Percentiles rank a stretch among this genome's conserved stretches.
Conservation (phyloP, 352 stramenopile genomes). For the Thalassiosira exigua region DNA sequence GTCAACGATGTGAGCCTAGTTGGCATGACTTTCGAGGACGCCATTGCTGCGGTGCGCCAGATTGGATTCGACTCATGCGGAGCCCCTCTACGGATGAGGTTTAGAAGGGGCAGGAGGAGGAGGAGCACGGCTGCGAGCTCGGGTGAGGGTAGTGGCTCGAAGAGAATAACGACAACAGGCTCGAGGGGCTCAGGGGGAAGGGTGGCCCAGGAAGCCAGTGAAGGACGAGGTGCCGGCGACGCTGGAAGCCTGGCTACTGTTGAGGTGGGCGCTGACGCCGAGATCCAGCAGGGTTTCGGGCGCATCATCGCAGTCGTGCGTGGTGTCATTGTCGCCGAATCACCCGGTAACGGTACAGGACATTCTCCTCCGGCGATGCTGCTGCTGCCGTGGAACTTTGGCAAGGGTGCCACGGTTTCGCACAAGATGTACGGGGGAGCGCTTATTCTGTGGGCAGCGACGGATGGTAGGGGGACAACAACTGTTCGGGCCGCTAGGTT, state of each 20-base stretch:
- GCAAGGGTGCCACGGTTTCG: slow-evolving; percentile 48
- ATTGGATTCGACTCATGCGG: slow-evolving; percentile 70
- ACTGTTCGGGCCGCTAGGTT: slow-evolving; percentile 59
- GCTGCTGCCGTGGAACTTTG: slow-evolving; percentile 70
- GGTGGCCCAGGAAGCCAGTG: not conserved
- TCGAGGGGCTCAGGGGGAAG: slow-evolving; percentile 12
- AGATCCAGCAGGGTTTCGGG: slow-evolving; percentile 78
- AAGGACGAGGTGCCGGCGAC: slow-evolving; percentile 8
- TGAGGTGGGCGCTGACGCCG: slow-evolving; percentile 60
- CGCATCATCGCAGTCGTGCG: slow-evolving; percentile 69
- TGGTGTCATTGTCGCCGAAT: slow-evolving; percentile 30
- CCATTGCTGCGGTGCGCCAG: slow-evolving; percentile 79
- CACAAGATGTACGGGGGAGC: slow-evolving; percentile 60
- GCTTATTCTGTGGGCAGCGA: slow-evolving; percentile 62
- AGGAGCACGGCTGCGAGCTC: slow-evolving; percentile 23
- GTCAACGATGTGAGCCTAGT: slow-evolving; percentile 80
- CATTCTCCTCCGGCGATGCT: slow-evolving; percentile 48
- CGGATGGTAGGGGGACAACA: slow-evolving; percentile 14
- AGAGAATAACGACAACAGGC: not conserved
- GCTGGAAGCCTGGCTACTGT: slow-evolving; percentile 57
- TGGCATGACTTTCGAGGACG: slow-evolving; percentile 78
- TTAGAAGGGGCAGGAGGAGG: slow-evolving; percentile 47
- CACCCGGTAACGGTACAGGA: slow-evolving; percentile 8
- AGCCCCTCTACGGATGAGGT: slow-evolving; percentile 65
- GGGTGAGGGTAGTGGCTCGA: slow-evolving; percentile 11